Conservation (phyloP, 2,329 filamentous ascomycete species). For the Hymenoscyphus occultus region DNA sequence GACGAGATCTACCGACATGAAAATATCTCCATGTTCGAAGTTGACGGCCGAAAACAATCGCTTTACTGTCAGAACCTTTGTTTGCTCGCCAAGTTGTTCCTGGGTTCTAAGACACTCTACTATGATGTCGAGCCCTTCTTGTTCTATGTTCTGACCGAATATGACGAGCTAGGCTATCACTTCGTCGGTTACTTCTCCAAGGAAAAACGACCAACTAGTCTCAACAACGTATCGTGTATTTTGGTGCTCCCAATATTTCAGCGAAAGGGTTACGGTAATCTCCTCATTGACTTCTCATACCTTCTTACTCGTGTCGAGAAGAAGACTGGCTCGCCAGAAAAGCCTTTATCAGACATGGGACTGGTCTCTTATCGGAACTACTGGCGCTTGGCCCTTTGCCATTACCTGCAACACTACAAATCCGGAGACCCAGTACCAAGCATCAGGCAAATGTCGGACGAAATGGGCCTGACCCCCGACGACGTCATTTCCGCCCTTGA, state of each 20-base stretch:
- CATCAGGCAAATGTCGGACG: slow-evolving; percentile 71
- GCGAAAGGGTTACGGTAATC: slow-evolving; percentile 92
- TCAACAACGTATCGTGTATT: slow-evolving; percentile 98
- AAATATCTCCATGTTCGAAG: slow-evolving; percentile 92
- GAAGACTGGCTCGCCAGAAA: slow-evolving; percentile 94
- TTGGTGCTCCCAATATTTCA: slow-evolving; percentile 94
- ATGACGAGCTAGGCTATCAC: slow-evolving; percentile 86
- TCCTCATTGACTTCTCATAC: slow-evolving; percentile 98
- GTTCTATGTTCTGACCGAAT: slow-evolving; percentile 96
- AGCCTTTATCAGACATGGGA: slow-evolving; percentile 96
- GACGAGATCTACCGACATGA: slow-evolving; percentile 96
- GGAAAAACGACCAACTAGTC: slow-evolving; percentile 89
- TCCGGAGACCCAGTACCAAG: slow-evolving; percentile 51
- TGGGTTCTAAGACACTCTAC: slow-evolving; percentile 98
- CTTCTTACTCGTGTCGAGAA: slow-evolving; percentile 88
- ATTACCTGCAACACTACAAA: slow-evolving; percentile 69
- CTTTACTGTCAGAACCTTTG: slow-evolving; percentile 99
- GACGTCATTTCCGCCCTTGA: slow-evolving; percentile 94
- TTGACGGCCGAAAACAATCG: slow-evolving; percentile 93
- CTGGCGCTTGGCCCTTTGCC: slow-evolving; percentile 86
- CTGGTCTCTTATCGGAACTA: slow-evolving; percentile 96
- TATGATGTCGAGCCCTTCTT: slow-evolving; percentile 97
- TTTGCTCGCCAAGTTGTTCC: slow-evolving; percentile 89
- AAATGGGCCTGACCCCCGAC: slow-evolving; percentile 92
- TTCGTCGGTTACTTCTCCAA: slow-evolving; percentile 99